Evolutionary conservation across 768 basidiomycete species (phyloP).

Genomic region (Termitomyces sp.): DNA sequence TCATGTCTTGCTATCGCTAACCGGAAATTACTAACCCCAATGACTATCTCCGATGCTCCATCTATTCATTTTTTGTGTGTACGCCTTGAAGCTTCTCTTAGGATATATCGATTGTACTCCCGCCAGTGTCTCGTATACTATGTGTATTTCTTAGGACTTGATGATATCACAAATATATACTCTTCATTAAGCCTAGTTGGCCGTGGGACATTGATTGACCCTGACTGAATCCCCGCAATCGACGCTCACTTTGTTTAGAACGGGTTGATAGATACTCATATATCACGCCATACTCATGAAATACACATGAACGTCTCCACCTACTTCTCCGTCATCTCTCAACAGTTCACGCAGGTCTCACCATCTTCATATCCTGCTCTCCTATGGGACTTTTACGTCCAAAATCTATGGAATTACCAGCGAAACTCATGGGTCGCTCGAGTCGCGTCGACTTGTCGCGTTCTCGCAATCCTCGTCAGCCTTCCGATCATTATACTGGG

Average conservation of each 20-base stretch:
- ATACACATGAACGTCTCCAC: constrained; percentile 27
- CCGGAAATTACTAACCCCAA: constrained; percentile 21
- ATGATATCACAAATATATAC: not conserved
- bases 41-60: constrained; percentile 12
- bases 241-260: too few relatives aligned
- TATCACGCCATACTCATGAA: not conserved
- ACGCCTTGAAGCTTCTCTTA: constrained; percentile 13
- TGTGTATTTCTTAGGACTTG: constrained; percentile 10
- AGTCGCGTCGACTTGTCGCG: constrained; percentile 56
- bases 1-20: constrained; percentile 15
- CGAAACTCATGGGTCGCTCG: constrained; percentile 63
- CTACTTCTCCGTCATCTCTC: constrained; percentile 24
- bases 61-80: constrained; percentile 16
- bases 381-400: constrained; percentile 57
- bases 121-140: constrained; percentile 1
- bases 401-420: constrained; percentile 60
- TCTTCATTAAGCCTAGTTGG: not conserved
- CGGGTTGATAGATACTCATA: not conserved
- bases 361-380: constrained; percentile 33
- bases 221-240: too few relatives aligned
- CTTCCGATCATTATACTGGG: constrained; percentile 55
- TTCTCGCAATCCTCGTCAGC: constrained; percentile 59
- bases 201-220: not conserved
- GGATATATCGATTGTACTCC: constrained; percentile 10
- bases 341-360: constrained; percentile 22